Percentiles rank a stretch among this genome's conserved stretches.
These are phyloP conservation scores for Rhizoclosmatium globosum DNA, from an alignment of 192 early-diverging fungal genomes.

Conservation along the genomic window DNA sequence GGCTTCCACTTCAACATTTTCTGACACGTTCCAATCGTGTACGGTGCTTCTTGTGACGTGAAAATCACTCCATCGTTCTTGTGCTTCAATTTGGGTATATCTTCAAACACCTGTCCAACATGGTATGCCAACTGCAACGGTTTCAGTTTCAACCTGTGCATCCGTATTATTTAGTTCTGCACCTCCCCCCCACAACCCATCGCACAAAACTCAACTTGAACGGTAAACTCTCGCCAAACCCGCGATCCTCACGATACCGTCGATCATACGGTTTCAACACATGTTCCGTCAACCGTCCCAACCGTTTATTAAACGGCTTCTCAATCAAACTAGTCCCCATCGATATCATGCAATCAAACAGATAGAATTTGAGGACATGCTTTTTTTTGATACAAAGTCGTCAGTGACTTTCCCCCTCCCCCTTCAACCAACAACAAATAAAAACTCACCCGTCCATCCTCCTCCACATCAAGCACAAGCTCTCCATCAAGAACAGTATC, in stretches of 20 bases:
- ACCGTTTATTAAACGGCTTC: constrained; percentile 66
- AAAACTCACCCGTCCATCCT: constrained; percentile 34
- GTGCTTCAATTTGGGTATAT: constrained; percentile 70
- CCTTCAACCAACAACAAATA: background rate
- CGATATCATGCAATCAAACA: constrained; percentile 77
- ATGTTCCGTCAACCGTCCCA: constrained; percentile 73
- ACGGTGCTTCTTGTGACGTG: constrained; percentile 62
- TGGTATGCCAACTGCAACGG: constrained; percentile 57
- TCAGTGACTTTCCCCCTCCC: background rate
- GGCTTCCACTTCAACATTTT: constrained; percentile 76
- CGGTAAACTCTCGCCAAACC: constrained; percentile 53
- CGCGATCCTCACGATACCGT: constrained; percentile 47
- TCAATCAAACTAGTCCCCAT: constrained; percentile 63
- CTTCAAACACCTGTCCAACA: constrained; percentile 61
- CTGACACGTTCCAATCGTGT: constrained; percentile 59
- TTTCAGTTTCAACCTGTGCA: constrained; percentile 61
- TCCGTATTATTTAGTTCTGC: constrained; percentile 48
- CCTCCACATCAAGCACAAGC: constrained; percentile 79
- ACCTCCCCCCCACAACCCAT: background rate
- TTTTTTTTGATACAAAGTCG: background rate
- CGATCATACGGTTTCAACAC: constrained; percentile 73
- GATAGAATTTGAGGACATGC: constrained; percentile 36
- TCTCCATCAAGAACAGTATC: constrained; percentile 92
- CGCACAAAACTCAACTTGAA: constrained; percentile 55
- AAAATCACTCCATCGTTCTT: constrained; percentile 78